Evolutionary conservation across 2,329 filamentous ascomycete species (phyloP).

Genomic region (Pleoardoris graminearum): DNA sequence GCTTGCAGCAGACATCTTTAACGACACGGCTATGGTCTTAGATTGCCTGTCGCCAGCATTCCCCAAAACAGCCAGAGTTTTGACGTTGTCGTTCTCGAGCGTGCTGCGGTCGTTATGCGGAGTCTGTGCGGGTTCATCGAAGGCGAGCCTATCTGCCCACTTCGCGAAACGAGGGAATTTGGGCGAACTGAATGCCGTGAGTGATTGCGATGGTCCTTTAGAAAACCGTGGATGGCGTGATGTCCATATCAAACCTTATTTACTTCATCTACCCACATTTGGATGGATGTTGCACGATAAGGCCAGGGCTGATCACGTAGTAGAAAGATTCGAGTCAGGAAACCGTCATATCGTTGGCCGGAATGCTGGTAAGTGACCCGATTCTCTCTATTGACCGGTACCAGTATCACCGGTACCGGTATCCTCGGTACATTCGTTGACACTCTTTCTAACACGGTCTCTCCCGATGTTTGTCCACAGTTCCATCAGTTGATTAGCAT

Average conservation of each 20-base stretch:
- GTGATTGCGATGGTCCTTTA: constrained; percentile 30
- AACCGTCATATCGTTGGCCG: constrained; percentile 85
- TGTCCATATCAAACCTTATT: constrained; percentile 17
- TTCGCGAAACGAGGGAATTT: constrained; percentile 87
- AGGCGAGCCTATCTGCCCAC: constrained; percentile 88
- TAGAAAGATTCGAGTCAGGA: constrained; percentile 91
- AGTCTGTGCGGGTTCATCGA: constrained; percentile 85
- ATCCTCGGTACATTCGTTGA: too few relatives aligned
- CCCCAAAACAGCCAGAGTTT: constrained; percentile 60
- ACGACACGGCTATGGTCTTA: constrained; percentile 83
- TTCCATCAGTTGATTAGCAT: constrained; percentile 22
- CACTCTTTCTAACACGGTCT: neutral
- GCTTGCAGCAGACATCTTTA: constrained; percentile 84
- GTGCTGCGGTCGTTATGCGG: constrained; percentile 75
- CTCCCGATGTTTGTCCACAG: constrained; percentile 5
- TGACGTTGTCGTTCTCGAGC: constrained; percentile 63
- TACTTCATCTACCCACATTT: constrained; percentile 16
- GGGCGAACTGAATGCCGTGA: constrained; percentile 83
- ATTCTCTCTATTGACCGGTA: constrained; percentile 11
- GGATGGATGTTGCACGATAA: constrained; percentile 21
- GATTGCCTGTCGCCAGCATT: constrained; percentile 79
- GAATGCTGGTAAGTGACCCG: constrained; percentile 67
- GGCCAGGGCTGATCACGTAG: constrained; percentile 20
- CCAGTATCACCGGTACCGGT: constrained; percentile 1
- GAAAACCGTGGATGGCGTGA: constrained; percentile 14